A percentile compares a stretch with the other conserved stretches of the same genome.
Conservation (phyloP, 371 early-diverging fungal species). For the Circinella minor region DNA sequence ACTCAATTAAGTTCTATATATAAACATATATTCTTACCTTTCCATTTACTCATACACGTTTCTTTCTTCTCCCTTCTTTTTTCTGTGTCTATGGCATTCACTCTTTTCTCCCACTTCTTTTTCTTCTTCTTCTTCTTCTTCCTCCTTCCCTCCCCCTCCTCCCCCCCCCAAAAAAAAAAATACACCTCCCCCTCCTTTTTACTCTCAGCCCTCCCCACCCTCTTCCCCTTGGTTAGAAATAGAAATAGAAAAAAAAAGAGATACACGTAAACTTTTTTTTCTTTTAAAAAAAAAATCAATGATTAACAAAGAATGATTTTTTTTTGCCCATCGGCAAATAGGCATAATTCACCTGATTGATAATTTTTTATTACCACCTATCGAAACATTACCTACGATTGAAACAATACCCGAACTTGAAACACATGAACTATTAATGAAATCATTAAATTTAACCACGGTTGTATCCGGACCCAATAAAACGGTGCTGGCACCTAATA, state of each 20-base stretch:
- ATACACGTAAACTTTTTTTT: too few relatives aligned
- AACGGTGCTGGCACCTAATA: conserved; percentile 34
- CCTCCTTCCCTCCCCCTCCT: neutral
- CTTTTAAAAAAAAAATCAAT: too few relatives aligned
- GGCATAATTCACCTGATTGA: conserved; percentile 34
- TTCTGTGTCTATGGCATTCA: neutral
- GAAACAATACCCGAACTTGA: conserved; percentile 25
- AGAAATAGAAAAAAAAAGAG: neutral
- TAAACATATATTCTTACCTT: too few relatives aligned
- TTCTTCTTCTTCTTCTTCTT: neutral
- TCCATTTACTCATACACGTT: neutral
- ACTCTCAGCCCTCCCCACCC: neutral
- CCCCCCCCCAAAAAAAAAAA: neutral
- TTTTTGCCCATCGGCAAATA: conserved; percentile 3
- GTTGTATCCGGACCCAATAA: conserved; percentile 27
- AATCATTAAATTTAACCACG: conserved; percentile 27
- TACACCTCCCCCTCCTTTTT: neutral
- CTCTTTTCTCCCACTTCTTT: neutral
- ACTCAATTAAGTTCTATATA: too few relatives aligned
- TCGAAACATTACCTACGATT: conserved; percentile 26
- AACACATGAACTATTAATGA: conserved; percentile 21
- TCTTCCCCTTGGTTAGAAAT: conserved; percentile 1
- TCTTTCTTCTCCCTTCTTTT: neutral
- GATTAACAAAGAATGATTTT: too few relatives aligned
- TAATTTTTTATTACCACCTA: conserved; percentile 24